Evolutionary conservation across 495 filamentous ascomycete genomes (phyloP), one percentile per base, ranked within the genome.

Genomic region (Podospora sp.): DNA sequence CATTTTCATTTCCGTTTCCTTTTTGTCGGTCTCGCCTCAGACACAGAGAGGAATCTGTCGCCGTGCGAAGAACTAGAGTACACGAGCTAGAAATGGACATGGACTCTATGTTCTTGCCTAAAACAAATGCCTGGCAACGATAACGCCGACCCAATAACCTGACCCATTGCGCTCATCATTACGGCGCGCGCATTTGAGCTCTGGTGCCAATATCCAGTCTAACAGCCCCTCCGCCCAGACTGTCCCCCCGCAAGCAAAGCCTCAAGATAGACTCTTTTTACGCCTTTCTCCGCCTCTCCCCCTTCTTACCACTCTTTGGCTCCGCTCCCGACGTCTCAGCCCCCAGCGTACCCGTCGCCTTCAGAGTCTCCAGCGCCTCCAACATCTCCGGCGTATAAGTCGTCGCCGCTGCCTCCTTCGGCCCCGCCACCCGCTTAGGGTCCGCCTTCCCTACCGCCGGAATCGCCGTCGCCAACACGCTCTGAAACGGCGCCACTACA

Each of bases 401-500:
- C 25, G 71, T 59, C 60, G 65, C 55, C 59, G 55, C 55, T 22
- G 22, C 59, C n/a, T 29, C 63, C 51, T 58, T 61, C 12, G 26
- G 16, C n/a, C 64, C 49, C 22, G 75, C 73, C 27, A 75, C 80
- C 55, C 79, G 86, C 73, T 86, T 86, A 35, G 87, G 86, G 72
- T 94, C 92, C 20, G 87, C 85, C 68, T 84, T 78, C 16, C 88
- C 88, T 73, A 97, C 82, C 6, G 89, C 73, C 29, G 88, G 85
- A 61, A 97, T 82, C 71, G 86, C 83, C 24, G 80, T 83, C 27
- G 91, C 91, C 27, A 97, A 77, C 87, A 92, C 90, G 65, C 85
- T 83, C 78, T 95, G 92, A 73, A 97, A 93, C 9, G 93, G 94
- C 68, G 88, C 86, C 4, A 90, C 85, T 59, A 96, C 86, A 72